Conservation (phyloP, 257 asterid species). For the Oldenlandia corymbosa region DNA sequence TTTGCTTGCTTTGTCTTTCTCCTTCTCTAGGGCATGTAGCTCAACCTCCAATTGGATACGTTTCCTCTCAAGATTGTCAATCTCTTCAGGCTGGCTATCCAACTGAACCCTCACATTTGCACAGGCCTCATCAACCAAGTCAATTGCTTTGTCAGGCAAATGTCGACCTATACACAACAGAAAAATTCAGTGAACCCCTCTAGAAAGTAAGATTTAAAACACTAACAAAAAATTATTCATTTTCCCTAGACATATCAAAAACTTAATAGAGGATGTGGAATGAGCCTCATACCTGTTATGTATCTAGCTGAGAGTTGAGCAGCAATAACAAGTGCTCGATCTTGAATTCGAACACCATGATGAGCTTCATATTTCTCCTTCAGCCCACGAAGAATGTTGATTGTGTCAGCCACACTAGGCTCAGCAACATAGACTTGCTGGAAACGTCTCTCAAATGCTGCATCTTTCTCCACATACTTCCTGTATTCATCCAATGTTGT, state of each 20-base stretch:
- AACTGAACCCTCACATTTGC: constrained; percentile 34
- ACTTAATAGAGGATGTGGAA: neutral
- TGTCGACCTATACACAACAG: constrained; percentile 19
- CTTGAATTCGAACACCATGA: constrained; percentile 33
- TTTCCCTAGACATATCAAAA: too few species aligned
- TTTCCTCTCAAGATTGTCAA: constrained; percentile 32
- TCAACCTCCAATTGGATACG: constrained; percentile 29
- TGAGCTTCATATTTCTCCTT: constrained; percentile 34
- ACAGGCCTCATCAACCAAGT: constrained; percentile 37
- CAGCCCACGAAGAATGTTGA: constrained; percentile 32
- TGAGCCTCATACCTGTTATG: constrained; percentile 24
- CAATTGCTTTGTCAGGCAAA: constrained; percentile 36
- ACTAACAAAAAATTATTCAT: too few species aligned
- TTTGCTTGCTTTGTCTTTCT: constrained; percentile 38
- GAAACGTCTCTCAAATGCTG: constrained; percentile 37
- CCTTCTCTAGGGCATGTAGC: constrained; percentile 36
- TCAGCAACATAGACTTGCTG: constrained; percentile 38
- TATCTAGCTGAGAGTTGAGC: constrained; percentile 33
- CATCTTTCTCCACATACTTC: constrained; percentile 35
- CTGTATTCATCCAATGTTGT: constrained; percentile 33
- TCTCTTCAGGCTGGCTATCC: constrained; percentile 37
- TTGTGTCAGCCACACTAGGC: constrained; percentile 32
- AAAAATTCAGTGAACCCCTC: neutral
- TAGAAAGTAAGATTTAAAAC: too few species aligned
- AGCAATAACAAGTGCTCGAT: constrained; percentile 32